A percentile compares a stretch with the other conserved stretches of the same genome.
phyloP scores from a whole-genome alignment of 2,329 filamentous ascomycete species.

The Xylaria sp. region DNA sequence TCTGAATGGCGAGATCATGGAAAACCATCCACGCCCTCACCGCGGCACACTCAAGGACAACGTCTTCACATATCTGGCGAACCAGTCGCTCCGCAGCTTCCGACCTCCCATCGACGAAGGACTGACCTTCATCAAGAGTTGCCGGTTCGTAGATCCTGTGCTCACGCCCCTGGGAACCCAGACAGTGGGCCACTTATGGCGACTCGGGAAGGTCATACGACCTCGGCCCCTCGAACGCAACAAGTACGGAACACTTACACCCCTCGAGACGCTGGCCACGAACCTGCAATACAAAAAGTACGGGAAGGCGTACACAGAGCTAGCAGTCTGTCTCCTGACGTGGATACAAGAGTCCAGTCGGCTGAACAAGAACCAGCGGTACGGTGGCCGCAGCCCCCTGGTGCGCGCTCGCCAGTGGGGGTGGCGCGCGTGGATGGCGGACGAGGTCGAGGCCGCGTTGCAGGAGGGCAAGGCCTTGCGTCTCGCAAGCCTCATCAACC shows the following conservation, averaged over 20 bases:
- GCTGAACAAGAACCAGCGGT: constrained; percentile 23
- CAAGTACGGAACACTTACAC: constrained; percentile 39
- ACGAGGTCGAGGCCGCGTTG: constrained; percentile 41
- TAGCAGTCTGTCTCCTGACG: constrained; percentile 36
- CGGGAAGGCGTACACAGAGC: constrained; percentile 37
- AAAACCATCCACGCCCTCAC: constrained; percentile 39
- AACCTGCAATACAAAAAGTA: constrained; percentile 40
- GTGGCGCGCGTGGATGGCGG: constrained; percentile 44
- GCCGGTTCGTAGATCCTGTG: constrained; percentile 42
- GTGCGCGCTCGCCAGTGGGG: constrained; percentile 29
- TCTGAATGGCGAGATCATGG: constrained; percentile 47
- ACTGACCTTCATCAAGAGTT: constrained; percentile 47
- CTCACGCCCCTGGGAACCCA: constrained; percentile 39
- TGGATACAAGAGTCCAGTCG: constrained; percentile 30
- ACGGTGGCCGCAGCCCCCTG: constrained; percentile 17
- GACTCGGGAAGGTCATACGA: constrained; percentile 43
- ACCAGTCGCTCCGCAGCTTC: constrained; percentile 44
- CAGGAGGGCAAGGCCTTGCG: constrained; percentile 43
- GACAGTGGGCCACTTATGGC: constrained; percentile 44
- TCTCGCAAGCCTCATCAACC: constrained; percentile 40
- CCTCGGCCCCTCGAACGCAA: constrained; percentile 38
- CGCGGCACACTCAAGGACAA: constrained; percentile 39
- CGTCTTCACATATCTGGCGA: constrained; percentile 41
- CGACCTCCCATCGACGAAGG: constrained; percentile 42
- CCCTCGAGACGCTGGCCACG: constrained; percentile 41